Base-by-base conservation (phyloP, 345 rosid genomes). In the Draba incana region DNA sequence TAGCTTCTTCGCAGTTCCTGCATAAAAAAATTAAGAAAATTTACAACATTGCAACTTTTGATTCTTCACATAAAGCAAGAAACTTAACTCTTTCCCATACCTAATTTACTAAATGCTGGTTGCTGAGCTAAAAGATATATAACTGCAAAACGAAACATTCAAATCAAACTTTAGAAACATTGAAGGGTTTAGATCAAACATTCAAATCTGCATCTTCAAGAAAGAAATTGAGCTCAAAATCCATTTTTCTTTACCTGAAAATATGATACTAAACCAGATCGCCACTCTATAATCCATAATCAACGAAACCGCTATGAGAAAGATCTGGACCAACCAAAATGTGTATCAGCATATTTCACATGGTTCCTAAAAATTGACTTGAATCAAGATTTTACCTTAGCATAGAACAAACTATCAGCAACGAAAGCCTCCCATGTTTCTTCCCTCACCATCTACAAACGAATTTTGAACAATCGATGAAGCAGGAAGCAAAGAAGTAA, bases 361-460 rank as follows among this genome's bases (percentile, higher is more conserved):
- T 10, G 24, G 30, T 43, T 28, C 1, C 2, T 3, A 48, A 0
- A 35, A 10, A 2, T 15, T 35, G 31, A 59, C 13, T 20, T 5
- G 38, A 54, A 43, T 59, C 47, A 23, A 28, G 41, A 57, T 16
- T 15, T 10, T 43, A 84, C 97, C 92, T 90, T 92, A 13, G 90
- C 93, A 23, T 74, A 90, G 74, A 90, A 80, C 42, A 92, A 48
- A 38, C 80, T 62, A 75, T 90, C 88, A 10, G 84, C 83, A 70
- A 86, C 66, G 54, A 86, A 79, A 14, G 81, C 90, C 59, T 90
- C 98, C 97, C 93, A 86, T 24, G 93, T 82, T 71, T 92, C 98
- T 53, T 79, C 89, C 64, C 76, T 85, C 64, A 80, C 88, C 25
- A 79, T 62, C 98, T 92, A 76, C 63, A 62, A 44, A 23, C 71